Evolutionary conservation across 2,329 filamentous ascomycete genomes (phyloP), one percentile per base, ranked within the genome.

Genomic region (Verticillium alfalfae): DNA sequence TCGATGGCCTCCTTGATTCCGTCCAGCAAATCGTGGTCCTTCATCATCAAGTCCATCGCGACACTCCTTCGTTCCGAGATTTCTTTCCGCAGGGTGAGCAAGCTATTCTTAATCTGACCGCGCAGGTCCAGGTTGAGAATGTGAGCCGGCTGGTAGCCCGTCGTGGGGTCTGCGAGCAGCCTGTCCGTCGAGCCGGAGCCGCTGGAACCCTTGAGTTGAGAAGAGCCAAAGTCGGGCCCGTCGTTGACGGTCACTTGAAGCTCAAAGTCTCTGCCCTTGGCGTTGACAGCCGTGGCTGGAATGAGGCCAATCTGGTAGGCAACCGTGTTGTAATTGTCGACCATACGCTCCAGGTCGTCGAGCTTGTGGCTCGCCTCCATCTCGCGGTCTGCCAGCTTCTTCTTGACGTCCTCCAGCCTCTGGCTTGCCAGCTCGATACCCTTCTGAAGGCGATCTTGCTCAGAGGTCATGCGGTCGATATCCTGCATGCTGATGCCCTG

Each of bases 391-490:
- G 88, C 84, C 1, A 95, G 90, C 67, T 87, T 89, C 66, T 86
- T 89, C 78, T 96, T 96, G 9, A 89, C 85, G 65, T 98, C 95
- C 62, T 97, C 93, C 0, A 97, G 81, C 59, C 92, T 85, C 60
- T 85, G 82, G 6, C 86, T 83, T 0, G 92, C 90, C 2, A 88
- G 85, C 68, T 97, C 92, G 55, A 97, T 89, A 52, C 89, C 91
- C 69, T 90, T 93, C 66, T 96, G 92, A n/a, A 99, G 84, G 56
- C 95, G 88, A 70, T 99, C 95, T 60, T 93, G 88, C 74, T 99
- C 95, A 39, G 91, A 89, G 68, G 93, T 97, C 94, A 99, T 97
- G 75, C 95, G 92, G 82, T 99, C 95, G 72, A 99, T 98, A 83
- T 99, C 95, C 77, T 95, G 91, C 77, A 97, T 96, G 70, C 93